Conservation (phyloP, 78 protist species). For the Guillardia theta region DNA sequence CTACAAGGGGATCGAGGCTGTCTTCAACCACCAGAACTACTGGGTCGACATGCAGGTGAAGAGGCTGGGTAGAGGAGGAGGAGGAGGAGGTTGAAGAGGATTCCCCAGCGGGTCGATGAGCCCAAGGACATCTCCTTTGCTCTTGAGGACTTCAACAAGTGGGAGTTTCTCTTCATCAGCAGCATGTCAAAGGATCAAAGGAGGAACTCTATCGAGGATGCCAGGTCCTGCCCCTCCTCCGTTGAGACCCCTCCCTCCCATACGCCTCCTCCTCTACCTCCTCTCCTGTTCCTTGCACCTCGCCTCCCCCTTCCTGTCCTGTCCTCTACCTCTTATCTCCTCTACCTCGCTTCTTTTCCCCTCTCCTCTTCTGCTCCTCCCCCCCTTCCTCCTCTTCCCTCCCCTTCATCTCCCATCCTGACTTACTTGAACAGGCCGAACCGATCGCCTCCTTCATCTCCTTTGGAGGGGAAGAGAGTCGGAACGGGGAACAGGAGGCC, state of each 20-base stretch:
- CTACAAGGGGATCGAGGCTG: neutral
- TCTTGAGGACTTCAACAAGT: slow-evolving; percentile 21
- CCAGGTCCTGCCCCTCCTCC: neutral
- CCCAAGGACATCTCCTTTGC: no score
- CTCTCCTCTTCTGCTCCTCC: neutral
- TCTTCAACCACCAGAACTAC: slow-evolving; percentile 16
- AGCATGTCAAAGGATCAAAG: no score
- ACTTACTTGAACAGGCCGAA: no score
- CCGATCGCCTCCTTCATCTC: neutral
- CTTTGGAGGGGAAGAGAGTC: no score
- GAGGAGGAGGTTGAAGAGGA: no score
- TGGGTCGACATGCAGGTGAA: slow-evolving; percentile 43
- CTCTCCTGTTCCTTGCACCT: neutral
- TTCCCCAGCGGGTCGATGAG: no score
- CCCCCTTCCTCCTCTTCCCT: neutral
- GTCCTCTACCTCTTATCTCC: neutral
- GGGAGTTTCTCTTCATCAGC: neutral
- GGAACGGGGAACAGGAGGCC: no score
- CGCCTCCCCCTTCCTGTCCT: neutral
- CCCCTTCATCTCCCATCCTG: neutral
- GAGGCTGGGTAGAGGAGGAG: no score
- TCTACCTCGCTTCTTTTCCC: neutral
- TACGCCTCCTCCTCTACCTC: neutral
- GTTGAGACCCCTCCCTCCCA: neutral
- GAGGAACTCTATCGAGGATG: no score